Conservation (phyloP, 2,329 filamentous ascomycete genomes). For the Beauveria rudraprayagi region DNA sequence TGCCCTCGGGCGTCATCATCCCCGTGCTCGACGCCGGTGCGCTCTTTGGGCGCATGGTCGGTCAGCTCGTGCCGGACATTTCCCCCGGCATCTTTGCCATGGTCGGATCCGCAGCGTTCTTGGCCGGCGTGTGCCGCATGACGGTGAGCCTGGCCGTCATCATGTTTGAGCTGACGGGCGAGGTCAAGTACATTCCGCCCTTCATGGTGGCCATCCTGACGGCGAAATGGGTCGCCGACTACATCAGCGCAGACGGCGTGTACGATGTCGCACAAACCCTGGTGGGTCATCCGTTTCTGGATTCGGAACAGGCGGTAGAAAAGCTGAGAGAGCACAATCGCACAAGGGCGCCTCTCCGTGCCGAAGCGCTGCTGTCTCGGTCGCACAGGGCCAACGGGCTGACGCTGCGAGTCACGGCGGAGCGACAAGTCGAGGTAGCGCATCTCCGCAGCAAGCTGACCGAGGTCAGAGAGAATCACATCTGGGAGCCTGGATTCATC, state of each 20-base stretch:
- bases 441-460: not conserved
- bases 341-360: conserved; percentile 22
- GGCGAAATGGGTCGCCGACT: conserved; percentile 93
- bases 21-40: conserved; percentile 96
- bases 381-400: not conserved
- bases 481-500: conserved; percentile 47
- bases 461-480: conserved; percentile 21
- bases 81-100: conserved; percentile 95
- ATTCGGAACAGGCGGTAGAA: conserved; percentile 38
- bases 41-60: conserved; percentile 78
- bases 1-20: conserved; percentile 90
- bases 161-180: conserved; percentile 97
- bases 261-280: conserved; percentile 54
- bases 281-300: conserved; percentile 50
- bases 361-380: not conserved
- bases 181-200: conserved; percentile 88
- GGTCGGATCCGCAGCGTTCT: conserved; percentile 83
- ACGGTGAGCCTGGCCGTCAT: conserved; percentile 98
- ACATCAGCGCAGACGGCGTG: conserved; percentile 42
- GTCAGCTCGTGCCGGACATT: conserved; percentile 80
- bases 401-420: not conserved
- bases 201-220: conserved; percentile 99
- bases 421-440: not conserved
- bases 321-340: conserved; percentile 32
- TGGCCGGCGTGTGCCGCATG: conserved; percentile 89